Evolutionary conservation across 2,329 filamentous ascomycete species (phyloP).

Genomic region (Monilinia laxa): DNA sequence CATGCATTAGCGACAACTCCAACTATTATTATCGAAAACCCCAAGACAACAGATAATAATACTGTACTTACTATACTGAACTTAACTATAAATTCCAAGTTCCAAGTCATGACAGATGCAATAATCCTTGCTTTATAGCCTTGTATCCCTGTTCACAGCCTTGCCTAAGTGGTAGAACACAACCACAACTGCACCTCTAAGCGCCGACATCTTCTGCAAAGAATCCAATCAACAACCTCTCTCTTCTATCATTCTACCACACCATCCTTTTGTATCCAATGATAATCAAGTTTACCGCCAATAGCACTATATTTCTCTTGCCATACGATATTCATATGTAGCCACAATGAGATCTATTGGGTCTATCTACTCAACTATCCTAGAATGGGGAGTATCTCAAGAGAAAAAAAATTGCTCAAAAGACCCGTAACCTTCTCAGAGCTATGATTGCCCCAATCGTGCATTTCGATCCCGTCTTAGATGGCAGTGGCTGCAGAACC

Average conservation of each 20-base stretch:
- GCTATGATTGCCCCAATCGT: background rate
- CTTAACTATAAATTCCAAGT: too few species aligned
- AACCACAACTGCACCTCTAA: background rate
- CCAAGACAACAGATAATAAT: too few species aligned
- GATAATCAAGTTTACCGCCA: background rate
- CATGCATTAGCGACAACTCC: conserved; percentile 3
- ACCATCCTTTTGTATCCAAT: background rate
- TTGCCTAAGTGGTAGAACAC: background rate
- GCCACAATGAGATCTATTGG: conserved; percentile 11
- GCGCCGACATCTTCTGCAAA: conserved; percentile 16
- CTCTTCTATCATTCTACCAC: background rate
- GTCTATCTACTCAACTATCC: conserved; percentile 7
- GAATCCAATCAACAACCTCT: background rate
- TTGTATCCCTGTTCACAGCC: conserved; percentile 12
- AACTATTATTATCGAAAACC: background rate
- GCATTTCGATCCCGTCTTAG: conserved; percentile 6
- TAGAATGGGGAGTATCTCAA: background rate
- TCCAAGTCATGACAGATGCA: background rate
- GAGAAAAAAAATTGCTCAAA: background rate
- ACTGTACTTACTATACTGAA: too few species aligned
- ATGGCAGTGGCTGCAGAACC: conserved; percentile 11
- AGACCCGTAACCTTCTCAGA: background rate
- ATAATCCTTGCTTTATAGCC: background rate
- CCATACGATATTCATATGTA: background rate
- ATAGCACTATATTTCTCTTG: background rate